Conservation (phyloP, 306 rosid genomes). For the Senna tora region DNA sequence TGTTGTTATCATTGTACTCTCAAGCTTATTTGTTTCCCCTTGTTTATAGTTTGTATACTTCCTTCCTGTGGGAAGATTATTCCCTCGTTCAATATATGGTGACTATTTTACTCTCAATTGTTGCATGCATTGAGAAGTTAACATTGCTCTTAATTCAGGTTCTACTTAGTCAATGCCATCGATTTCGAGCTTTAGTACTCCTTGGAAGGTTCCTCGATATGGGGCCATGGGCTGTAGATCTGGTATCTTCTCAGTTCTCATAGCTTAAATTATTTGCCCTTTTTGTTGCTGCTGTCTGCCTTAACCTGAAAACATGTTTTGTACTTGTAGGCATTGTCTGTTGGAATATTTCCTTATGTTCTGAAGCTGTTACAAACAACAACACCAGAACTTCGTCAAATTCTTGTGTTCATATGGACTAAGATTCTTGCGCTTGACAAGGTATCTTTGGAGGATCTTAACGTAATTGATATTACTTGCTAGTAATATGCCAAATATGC, state of each 20-base stretch:
- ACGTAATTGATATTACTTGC: not conserved
- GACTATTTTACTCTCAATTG: not conserved
- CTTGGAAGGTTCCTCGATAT: conserved; percentile 98
- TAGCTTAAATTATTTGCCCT: not conserved
- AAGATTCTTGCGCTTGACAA: conserved; percentile 98
- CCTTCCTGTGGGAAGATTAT: too few relatives aligned
- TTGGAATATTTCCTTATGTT: conserved; percentile 98
- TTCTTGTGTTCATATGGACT: conserved; percentile 99
- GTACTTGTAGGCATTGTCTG: conserved; percentile 84
- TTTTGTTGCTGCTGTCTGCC: conserved; percentile 24
- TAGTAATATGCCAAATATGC: not conserved
- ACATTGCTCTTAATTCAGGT: conserved; percentile 60
- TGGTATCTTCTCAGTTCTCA: conserved; percentile 62
- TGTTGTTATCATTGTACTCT: too few relatives aligned
- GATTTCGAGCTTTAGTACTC: conserved; percentile 88
- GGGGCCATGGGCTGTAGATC: conserved; percentile 99
- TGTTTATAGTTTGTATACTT: conserved; percentile 16
- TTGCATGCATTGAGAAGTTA: conserved; percentile 38
- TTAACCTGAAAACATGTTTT: conserved; percentile 28
- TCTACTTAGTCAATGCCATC: conserved; percentile 91
- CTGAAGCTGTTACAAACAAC: conserved; percentile 95
- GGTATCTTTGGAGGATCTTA: conserved; percentile 52
- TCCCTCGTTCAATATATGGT: not conserved
- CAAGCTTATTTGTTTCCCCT: not conserved
- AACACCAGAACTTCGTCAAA: conserved; percentile 90